A percentile compares a stretch with the other conserved stretches of the same genome.
These are phyloP conservation scores for Coriaria nepalensis DNA, from an alignment of 306 rosid genomes.

Conservation along the genomic window DNA sequence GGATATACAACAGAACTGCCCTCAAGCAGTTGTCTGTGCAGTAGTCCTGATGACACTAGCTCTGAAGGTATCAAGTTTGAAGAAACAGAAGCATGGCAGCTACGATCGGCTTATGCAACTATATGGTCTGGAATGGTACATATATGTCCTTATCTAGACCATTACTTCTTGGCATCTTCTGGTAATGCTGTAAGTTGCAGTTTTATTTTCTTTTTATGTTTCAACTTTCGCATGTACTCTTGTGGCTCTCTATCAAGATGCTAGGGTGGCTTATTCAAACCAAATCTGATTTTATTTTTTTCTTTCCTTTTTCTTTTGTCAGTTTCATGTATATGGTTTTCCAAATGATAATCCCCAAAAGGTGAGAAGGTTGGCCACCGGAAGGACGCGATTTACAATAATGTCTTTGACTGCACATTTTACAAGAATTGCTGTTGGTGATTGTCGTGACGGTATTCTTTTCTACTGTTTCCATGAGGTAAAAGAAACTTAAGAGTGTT, in stretches of 20 bases:
- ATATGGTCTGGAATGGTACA: slow-evolving; percentile 67
- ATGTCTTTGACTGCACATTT: slow-evolving; percentile 69
- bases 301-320: slow-evolving; percentile 25
- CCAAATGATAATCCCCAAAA: slow-evolving; percentile 60
- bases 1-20: slow-evolving; percentile 70
- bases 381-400: slow-evolving; percentile 57
- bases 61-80: slow-evolving; percentile 79
- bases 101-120: slow-evolving; percentile 47
- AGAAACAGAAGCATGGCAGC: slow-evolving; percentile 85
- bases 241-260: background rate
- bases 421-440: slow-evolving; percentile 87
- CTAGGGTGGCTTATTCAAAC: background rate
- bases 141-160: slow-evolving; percentile 82
- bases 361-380: slow-evolving; percentile 52
- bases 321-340: slow-evolving; percentile 86
- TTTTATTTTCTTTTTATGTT: slow-evolving; percentile 3
- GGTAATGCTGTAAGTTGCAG: slow-evolving; percentile 62
- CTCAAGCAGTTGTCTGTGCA: slow-evolving; percentile 73
- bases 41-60: slow-evolving; percentile 77
- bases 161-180: slow-evolving; percentile 84
- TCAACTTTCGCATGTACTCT: no score
- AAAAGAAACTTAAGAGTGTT: slow-evolving; percentile 6
- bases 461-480: slow-evolving; percentile 78
- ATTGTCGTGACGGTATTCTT: slow-evolving; percentile 86
- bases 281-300: background rate